phyloP scores from a whole-genome alignment of 1,284 basidiomycete species.

The Trichosporon ovoides region DNA sequence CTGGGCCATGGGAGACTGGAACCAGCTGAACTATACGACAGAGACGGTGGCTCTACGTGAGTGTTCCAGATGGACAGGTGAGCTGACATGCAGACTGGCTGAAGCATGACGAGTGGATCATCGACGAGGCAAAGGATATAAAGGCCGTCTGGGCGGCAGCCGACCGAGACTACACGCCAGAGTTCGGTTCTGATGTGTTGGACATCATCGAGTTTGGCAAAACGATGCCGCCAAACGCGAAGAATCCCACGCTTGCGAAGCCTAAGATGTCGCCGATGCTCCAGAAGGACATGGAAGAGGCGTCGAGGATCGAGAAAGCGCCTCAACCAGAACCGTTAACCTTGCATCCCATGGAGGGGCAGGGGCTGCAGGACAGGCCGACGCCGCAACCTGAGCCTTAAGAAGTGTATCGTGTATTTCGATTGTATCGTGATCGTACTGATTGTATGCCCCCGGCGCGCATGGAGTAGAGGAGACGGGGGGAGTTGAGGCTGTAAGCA shows the following conservation, averaged over 20 bases:
- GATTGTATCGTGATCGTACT: slow-evolving; percentile 1
- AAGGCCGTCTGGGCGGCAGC: slow-evolving; percentile 37
- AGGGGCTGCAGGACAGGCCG: neutral
- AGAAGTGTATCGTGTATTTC: slow-evolving; percentile 1
- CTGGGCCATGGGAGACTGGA: slow-evolving; percentile 51
- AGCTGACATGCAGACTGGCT: slow-evolving; percentile 38
- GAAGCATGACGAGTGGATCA: slow-evolving; percentile 46
- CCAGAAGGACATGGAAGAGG: neutral
- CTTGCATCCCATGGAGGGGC: neutral
- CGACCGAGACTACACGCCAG: slow-evolving; percentile 33
- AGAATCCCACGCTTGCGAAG: neutral
- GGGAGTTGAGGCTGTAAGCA: neutral
- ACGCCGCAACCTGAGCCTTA: neutral
- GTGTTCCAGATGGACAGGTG: slow-evolving; percentile 16
- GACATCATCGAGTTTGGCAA: slow-evolving; percentile 37
- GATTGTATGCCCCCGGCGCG: neutral
- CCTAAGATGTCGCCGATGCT: neutral
- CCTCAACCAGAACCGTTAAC: neutral
- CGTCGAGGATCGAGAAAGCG: neutral
- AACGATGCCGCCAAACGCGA: slow-evolving; percentile 4
- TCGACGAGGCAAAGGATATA: slow-evolving; percentile 35
- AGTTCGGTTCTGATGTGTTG: slow-evolving; percentile 36
- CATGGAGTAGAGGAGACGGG: neutral
- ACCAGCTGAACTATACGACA: slow-evolving; percentile 42
- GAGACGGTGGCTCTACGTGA: slow-evolving; percentile 48